phyloP scores from a whole-genome alignment of 495 filamentous ascomycete genomes.

The Wilcoxina mikolae region DNA sequence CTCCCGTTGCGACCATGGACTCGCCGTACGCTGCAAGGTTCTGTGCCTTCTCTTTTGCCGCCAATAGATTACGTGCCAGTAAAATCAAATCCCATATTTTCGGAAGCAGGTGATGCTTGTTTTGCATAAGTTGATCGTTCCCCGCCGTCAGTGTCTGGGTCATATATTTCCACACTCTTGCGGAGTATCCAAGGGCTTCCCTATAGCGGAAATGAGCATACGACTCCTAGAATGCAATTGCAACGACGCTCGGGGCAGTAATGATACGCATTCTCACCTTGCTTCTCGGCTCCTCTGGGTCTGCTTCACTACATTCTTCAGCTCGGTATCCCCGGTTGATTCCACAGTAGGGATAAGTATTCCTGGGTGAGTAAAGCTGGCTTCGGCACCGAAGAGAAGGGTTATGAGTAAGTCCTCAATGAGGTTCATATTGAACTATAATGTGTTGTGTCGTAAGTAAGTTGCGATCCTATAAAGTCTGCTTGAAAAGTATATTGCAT shows the following conservation, averaged over 20 bases:
- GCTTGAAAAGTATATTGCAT: too few relatives aligned
- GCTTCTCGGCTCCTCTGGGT: conserved; percentile 28
- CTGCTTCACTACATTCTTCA: conserved; percentile 29
- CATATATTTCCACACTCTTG: conserved; percentile 43
- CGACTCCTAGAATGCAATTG: too few relatives aligned
- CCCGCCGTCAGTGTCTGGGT: conserved; percentile 42
- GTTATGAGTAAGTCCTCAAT: conserved; percentile 25
- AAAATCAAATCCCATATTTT: conserved; percentile 47
- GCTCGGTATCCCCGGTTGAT: conserved; percentile 9
- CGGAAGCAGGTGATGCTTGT: conserved; percentile 32
- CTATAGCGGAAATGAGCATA: conserved; percentile 20
- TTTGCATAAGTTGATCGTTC: conserved; percentile 38
- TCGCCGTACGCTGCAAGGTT: conserved; percentile 46
- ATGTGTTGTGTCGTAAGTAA: not conserved
- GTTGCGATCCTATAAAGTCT: too few relatives aligned
- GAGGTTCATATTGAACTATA: conserved; percentile 13
- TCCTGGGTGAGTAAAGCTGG: conserved; percentile 31
- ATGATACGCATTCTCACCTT: conserved; percentile 15
- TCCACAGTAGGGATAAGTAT: conserved; percentile 21
- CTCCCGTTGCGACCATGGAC: not conserved
- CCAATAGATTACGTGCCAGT: conserved; percentile 54
- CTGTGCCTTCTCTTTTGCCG: conserved; percentile 50
- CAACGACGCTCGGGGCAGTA: too few relatives aligned
- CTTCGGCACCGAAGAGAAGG: conserved; percentile 30
- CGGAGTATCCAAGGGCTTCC: conserved; percentile 40